Percentiles rank a stretch among this genome's conserved stretches.
These are phyloP conservation scores for Fusarium sp. DNA, from an alignment of 2,329 filamentous ascomycete species.

Conservation along the genomic window DNA sequence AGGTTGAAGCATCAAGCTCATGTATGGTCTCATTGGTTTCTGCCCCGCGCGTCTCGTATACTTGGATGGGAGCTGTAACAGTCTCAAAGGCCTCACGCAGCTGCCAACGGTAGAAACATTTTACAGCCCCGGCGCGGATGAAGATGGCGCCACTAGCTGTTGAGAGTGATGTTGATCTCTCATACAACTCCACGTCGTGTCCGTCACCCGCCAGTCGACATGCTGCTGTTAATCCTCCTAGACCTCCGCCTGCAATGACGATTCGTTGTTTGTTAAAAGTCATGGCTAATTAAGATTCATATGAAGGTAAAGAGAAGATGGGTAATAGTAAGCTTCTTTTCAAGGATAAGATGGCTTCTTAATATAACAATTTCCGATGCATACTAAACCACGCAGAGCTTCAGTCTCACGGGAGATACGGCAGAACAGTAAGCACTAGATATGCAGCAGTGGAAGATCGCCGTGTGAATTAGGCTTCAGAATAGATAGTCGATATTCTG, in stretches of 20 bases:
- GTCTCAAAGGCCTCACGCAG: conserved; percentile 15
- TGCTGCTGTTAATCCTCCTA: conserved; percentile 11
- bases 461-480: too few relatives aligned
- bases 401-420: too few relatives aligned
- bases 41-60: conserved; percentile 1
- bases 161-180: conserved; percentile 1
- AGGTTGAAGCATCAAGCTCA: conserved; percentile 1
- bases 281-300: too few relatives aligned
- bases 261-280: background rate
- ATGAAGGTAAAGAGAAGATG: too few relatives aligned
- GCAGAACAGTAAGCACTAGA: too few relatives aligned
- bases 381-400: too few relatives aligned
- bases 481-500: too few relatives aligned
- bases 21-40: background rate
- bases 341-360: too few relatives aligned
- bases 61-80: conserved; percentile 5
- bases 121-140: conserved; percentile 2
- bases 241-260: conserved; percentile 5
- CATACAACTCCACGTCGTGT: background rate
- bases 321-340: too few relatives aligned
- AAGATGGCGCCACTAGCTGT: conserved; percentile 5
- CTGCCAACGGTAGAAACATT: conserved; percentile 14
- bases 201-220: conserved; percentile 1
- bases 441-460: too few relatives aligned
- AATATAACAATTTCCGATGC: too few relatives aligned